Base-by-base conservation (phyloP, 2,329 filamentous ascomycete genomes). In the Proliferodiscus dingleyae region DNA sequence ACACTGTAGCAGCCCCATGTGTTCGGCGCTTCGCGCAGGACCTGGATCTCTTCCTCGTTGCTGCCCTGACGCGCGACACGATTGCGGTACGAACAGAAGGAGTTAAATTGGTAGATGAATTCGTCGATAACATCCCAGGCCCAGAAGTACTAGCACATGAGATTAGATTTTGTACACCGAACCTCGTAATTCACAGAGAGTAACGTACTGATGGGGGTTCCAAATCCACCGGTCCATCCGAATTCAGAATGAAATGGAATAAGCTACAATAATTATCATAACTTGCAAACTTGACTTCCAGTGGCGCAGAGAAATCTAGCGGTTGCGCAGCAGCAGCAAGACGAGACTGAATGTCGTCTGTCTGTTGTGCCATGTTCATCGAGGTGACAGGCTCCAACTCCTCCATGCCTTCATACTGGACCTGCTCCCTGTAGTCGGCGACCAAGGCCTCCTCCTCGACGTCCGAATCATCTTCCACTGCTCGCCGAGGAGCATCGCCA, bases 71-170 rank as follows among this genome's bases (percentile, higher is more conserved):
- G 81, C 54, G 93, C 93, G 59, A 95, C 83, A 57, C 89, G 85
- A 69, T 94, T 89, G 64, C 93, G 84, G 79, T 96, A 96, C 53
- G 89, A 89, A 68, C 89, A 97, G 78, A 98, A 98, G 49, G 90
- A 94, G 78, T 98, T 96, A 78, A 98, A 98, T 70, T 98, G 93
- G 77, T 98, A 98, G 73, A 98, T 97, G 75, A 98, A 98, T 71
- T 98, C 93, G 70, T 98, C 93, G 71, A 98, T 96, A 59, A 97
- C 91, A 69, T 98, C 93, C 93, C 93, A 98, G 33, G 93, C 93
- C 93, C 93, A 98, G 75, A 91, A 96, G 74, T 95, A 94, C 89
- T 97, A 67, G 36, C 38, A 44, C 32, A 40, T 26, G 24, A 45
- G 34, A 56, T 44, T 61, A 64, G 33, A 59, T 28, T 16, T 16